Percentiles rank a stretch among this genome's conserved stretches.
phyloP scores from a whole-genome alignment of 345 rosid species.

The Brassica juncea region DNA sequence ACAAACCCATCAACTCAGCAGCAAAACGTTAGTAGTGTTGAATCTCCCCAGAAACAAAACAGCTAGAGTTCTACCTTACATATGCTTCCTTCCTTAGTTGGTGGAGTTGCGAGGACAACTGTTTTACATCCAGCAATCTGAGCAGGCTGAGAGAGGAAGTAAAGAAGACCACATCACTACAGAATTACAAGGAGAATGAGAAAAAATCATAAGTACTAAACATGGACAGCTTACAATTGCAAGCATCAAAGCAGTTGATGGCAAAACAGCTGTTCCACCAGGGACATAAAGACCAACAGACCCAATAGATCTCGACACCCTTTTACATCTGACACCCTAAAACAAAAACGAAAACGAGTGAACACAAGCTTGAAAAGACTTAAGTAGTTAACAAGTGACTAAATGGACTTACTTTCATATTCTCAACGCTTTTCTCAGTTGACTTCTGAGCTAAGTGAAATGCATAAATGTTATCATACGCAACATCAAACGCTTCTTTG shows the following conservation, averaged over 20 bases:
- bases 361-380: neutral
- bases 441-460: slow-evolving; percentile 88
- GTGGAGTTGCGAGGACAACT: slow-evolving; percentile 87
- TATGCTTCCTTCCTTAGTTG: slow-evolving; percentile 74
- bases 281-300: slow-evolving; percentile 98
- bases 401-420: slow-evolving; percentile 65
- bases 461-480: slow-evolving; percentile 77
- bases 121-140: slow-evolving; percentile 49
- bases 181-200: neutral
- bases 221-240: slow-evolving; percentile 58
- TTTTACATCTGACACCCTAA: slow-evolving; percentile 88
- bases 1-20: neutral
- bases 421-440: slow-evolving; percentile 63
- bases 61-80: slow-evolving; percentile 67
- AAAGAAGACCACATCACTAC: slow-evolving; percentile 9
- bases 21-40: neutral
- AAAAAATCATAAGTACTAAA: neutral
- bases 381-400: slow-evolving; percentile 13
- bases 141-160: slow-evolving; percentile 9
- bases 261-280: slow-evolving; percentile 92
- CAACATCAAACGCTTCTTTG: slow-evolving; percentile 86
- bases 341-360: slow-evolving; percentile 3
- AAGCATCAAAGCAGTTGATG: slow-evolving; percentile 95
- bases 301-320: slow-evolving; percentile 80
- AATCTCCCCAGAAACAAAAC: neutral